Base-by-base conservation (phyloP, 495 filamentous ascomycete genomes). In the Penicillium odoratum region DNA sequence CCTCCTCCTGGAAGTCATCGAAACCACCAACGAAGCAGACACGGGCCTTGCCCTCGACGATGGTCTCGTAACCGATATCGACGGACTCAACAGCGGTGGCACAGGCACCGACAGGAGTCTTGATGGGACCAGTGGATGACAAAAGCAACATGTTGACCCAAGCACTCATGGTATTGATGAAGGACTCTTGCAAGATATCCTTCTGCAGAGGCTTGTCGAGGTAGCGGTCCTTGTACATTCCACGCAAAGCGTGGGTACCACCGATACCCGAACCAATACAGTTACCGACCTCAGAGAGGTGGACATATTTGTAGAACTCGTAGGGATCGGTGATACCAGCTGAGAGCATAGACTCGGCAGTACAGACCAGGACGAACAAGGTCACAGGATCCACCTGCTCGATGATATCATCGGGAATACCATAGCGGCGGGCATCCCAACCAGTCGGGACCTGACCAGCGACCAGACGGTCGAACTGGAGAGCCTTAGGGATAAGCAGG, bases 101-200 rank as follows among this genome's bases (percentile, higher is more conserved):
- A 74, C 94, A 99, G 59, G 94, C 95, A 75, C 93, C 94, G 56
- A 97, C 93, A 11, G 94, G 94, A 0, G 95, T 97, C 82, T 98
- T 97, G 81, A 99, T 97, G 16, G 94, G 94, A 59, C 94, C 94
- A 40, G 94, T 97, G 15, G 95, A 97, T 13, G 94, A 98, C 54
- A 99, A 74, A 44, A 99, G 78, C 68, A 99, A 74, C 94, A 99
- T 98, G 79, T 99, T 99, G 52, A 98, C 93, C 94, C 94, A 99
- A 6, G 94, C 94, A 59, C 90, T 87, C 94, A 99, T 99, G 26
- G 94, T 98, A 77, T 99, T 99, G 81, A 99, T 98, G 83, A 99
- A 99, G 4, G 94, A 98, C 74, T 99, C 94, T 69, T 99, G 94
- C 36, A 99, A 81, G 64, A 99, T 96, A 71, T 99, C 94, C 76